phyloP scores from a whole-genome alignment of 495 filamentous ascomycete genomes.

The Bacidia rubella region DNA sequence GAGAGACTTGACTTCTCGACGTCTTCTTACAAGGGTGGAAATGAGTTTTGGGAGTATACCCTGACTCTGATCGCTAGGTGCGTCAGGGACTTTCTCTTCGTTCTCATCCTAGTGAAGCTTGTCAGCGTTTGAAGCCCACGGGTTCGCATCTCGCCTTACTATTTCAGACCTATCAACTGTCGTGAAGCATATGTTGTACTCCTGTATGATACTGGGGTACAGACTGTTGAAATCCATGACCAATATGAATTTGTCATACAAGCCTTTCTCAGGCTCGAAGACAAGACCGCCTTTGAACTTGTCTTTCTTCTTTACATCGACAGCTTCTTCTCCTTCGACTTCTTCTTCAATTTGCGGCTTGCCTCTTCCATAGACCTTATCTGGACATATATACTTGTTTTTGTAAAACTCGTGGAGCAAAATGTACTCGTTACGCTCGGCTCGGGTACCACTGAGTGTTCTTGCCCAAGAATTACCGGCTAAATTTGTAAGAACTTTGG shows the following conservation, averaged over 20 bases:
- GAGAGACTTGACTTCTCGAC: conserved; percentile 79
- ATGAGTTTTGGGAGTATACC: conserved; percentile 86
- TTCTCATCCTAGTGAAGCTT: conserved; percentile 46
- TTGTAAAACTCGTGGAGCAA: conserved; percentile 87
- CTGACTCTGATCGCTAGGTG: conserved; percentile 56
- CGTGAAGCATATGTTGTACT: conserved; percentile 98
- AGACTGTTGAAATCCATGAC: conserved; percentile 99
- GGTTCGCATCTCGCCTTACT: conserved; percentile 26
- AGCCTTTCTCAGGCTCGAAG: conserved; percentile 91
- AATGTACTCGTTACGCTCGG: conserved; percentile 99
- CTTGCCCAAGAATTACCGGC: conserved; percentile 97
- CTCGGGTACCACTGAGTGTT: conserved; percentile 86
- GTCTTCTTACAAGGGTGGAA: conserved; percentile 72
- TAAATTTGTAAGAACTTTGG: conserved; percentile 89
- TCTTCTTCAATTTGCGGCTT: conserved; percentile 55
- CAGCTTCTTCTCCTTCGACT: conserved; percentile 57
- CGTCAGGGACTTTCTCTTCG: conserved; percentile 58
- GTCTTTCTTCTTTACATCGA: conserved; percentile 83
- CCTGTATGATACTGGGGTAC: conserved; percentile 97
- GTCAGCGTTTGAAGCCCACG: conserved; percentile 7
- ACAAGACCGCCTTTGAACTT: conserved; percentile 98
- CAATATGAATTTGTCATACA: conserved; percentile 92
- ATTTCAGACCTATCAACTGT: conserved; percentile 67
- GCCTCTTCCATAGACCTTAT: conserved; percentile 65
- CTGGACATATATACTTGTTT: conserved; percentile 95